Evolutionary conservation across 2,329 filamentous ascomycete genomes (phyloP), one percentile per base, ranked within the genome.

Genomic region (Diaporthe sp.): DNA sequence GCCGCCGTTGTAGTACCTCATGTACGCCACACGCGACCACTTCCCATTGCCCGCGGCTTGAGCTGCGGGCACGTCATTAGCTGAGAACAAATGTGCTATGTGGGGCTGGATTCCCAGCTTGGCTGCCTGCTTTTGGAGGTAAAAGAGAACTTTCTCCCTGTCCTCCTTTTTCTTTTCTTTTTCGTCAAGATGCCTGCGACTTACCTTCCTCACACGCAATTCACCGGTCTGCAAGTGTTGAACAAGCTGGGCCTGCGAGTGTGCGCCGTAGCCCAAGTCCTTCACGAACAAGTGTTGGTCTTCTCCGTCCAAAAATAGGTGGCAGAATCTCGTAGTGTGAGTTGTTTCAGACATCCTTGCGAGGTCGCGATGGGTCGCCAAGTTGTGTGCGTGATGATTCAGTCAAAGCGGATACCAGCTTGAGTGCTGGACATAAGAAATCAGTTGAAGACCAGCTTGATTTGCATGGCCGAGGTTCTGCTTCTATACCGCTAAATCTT

Each of bases 141-240:
- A 28, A 22, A 60, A 49, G 12, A 72, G 42, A 7, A 72, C n/a
- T 4, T 49, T 28, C 31, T 72, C 70, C 3, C 15, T 25, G 9
- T 72, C 22, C 25, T 49, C 28, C 9, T 4, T 5, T 15, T 61
- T 28, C 13, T n/a, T 51, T 3, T 37, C 42, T 6, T 58, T 1
- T 7, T 34, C 15, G 5, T 39, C 13, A 22, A 72, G 70, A 34
- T 12, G 39, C 19, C n/a, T 1, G 37, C 39, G 42, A 22, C 42
- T 72, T 9, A 72, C 70, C 57, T 72, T 72, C 8, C 70, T n/a
- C 15, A 39, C 70, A 1, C 70, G 70, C 13, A 72, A 8, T 28
- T 72, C 42, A 13, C 55, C 19, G 5, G 28, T 49, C 8, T 39
- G 42, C 34, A 61, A 13, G 28, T 72, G 70, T 22, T 37, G 19